Evolutionary conservation across 129 eudicot genomes (phyloP), one percentile per base, ranked within the genome.

Genomic region (Pulicaria dysenterica): DNA sequence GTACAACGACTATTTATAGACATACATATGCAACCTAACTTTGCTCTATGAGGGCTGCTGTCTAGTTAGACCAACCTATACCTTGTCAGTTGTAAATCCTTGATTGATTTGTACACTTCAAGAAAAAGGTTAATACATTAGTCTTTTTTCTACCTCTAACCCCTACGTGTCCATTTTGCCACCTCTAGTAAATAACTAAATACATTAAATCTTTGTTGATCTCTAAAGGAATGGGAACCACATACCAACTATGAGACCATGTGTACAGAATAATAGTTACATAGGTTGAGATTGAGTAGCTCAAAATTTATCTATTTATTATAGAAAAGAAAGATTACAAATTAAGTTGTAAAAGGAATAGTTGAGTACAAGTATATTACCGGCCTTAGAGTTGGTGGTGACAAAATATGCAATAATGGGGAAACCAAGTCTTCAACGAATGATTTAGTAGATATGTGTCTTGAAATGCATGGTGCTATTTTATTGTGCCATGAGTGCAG

Each of bases 321-420:
- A 24, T 0, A 24, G 1, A 24, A 24, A 24, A 24, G 31, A 24
- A 24, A 24, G 31, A 24, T 24, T 24, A 24, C 39, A 55, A 57
- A 67, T 3, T 4, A 43, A 63, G 17, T 45, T 6, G 11, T 13
- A 73, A 15, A 34, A 54, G 24, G 8, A 66, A 43, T 47, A 53
- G 63, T 8, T 67, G 57, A 58, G 68, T 49, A 43, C 0, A 67
- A 61, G 80, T 39, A 75, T 49, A 67, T 85, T 90, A 94, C 99
- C 93, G 97, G 99, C 55, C 92, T 86, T 44, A 94, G 51, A 19
- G 89, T 86, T 79, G 91, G 84, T 38, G 99, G 99, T 73, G 97
- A 94, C 36, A 94, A 57, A 58, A 90, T 90, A 84, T 94, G 96
- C 79, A 94, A 62, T 34, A 94, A 68, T 5, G 83, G 85, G 42